phyloP scores from a whole-genome alignment of 352 stramenopile species.

The Aphanomyces euteiches region DNA sequence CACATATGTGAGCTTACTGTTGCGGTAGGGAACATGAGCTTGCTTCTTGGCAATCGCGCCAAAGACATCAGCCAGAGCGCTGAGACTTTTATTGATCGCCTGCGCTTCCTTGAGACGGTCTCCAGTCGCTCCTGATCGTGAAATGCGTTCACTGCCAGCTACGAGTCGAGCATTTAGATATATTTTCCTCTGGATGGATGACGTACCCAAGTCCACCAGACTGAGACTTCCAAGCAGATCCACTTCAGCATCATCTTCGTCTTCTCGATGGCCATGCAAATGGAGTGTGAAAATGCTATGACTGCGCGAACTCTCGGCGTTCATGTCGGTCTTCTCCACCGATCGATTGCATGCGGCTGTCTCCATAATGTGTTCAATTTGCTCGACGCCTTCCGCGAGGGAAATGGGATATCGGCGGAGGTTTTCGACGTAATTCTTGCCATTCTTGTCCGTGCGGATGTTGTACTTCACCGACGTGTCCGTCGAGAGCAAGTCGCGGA shows the following conservation, averaged over 20 bases:
- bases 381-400: conserved; percentile 60
- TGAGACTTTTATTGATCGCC: conserved; percentile 99
- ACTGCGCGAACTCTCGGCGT: conserved; percentile 95
- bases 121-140: conserved; percentile 88
- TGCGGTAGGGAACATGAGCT: conserved; percentile 95
- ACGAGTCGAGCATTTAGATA: conserved; percentile 35
- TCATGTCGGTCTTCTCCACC: conserved; percentile 98
- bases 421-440: conserved; percentile 77
- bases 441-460: conserved; percentile 74
- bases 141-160: conserved; percentile 96
- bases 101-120: conserved; percentile 95
- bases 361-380: conserved; percentile 85
- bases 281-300: conserved; percentile 98
- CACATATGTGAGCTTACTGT: conserved; percentile 99
- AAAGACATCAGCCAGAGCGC: conserved; percentile 98
- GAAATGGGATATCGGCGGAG: conserved; percentile 27
- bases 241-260: conserved; percentile 87
- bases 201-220: conserved; percentile 85
- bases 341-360: conserved; percentile 91
- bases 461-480: conserved; percentile 61
- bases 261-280: conserved; percentile 57
- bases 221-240: conserved; percentile 92
- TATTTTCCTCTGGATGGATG: conserved; percentile 11
- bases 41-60: conserved; percentile 95
- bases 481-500: conserved; percentile 94